These are phyloP conservation scores for Lactarius evosmus DNA, from an alignment of 768 basidiomycete species.

Conservation along the genomic window DNA sequence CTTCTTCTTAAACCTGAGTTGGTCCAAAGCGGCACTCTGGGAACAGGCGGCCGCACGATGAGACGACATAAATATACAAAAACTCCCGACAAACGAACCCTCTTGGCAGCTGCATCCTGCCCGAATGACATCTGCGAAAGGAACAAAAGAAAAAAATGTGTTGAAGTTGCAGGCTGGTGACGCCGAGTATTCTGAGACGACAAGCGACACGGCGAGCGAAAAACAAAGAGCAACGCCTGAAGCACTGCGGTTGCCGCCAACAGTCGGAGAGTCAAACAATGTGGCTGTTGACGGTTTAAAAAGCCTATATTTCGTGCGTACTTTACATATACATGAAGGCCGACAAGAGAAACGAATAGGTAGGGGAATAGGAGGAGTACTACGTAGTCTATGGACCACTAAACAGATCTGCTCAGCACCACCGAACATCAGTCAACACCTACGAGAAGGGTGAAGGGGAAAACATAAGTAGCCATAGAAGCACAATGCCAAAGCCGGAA, in stretches of 20 bases:
- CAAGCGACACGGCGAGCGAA: neutral
- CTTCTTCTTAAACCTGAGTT: slow-evolving; percentile 48
- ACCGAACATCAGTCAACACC: neutral
- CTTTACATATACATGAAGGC: slow-evolving; percentile 22
- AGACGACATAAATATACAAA: slow-evolving; percentile 31
- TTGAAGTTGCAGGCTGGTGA: neutral
- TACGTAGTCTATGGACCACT: neutral
- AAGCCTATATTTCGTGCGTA: slow-evolving; percentile 22
- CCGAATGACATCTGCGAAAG: slow-evolving; percentile 24
- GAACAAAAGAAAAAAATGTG: neutral
- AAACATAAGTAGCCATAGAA: neutral
- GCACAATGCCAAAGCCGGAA: neutral
- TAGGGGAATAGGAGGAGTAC: neutral
- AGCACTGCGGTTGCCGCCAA: slow-evolving; percentile 24
- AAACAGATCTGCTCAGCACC: neutral
- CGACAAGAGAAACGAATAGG: slow-evolving; percentile 1
- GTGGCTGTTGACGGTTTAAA: slow-evolving; percentile 34
- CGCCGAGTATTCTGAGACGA: neutral
- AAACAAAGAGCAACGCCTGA: slow-evolving; percentile 6
- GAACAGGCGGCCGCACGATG: slow-evolving; percentile 22
- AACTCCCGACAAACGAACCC: slow-evolving; percentile 29
- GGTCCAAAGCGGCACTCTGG: slow-evolving; percentile 45
- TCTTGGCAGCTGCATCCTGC: slow-evolving; percentile 24
- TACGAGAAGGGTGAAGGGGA: neutral
- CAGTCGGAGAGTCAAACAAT: slow-evolving; percentile 37